A percentile compares a stretch with the other conserved stretches of the same genome.
Conservation (phyloP, 164 flowering plant genomes). For the Litsea cubeba region DNA sequence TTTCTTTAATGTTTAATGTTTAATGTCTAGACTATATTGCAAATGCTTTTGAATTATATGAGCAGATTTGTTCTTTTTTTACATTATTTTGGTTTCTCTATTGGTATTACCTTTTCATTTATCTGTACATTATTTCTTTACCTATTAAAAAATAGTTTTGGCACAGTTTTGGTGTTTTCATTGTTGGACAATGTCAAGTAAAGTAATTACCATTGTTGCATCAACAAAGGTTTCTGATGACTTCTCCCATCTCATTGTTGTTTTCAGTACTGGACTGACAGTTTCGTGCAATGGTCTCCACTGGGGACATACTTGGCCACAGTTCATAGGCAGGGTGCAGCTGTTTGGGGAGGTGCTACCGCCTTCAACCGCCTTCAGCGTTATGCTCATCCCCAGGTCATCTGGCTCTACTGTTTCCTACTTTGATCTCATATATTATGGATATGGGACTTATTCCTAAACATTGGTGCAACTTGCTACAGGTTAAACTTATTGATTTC, state of each 20-base stretch:
- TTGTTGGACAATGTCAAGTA: not conserved
- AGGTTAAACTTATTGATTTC: conserved; percentile 91
- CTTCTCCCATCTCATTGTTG: not conserved
- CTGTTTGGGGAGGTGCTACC: conserved; percentile 92
- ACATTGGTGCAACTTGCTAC: conserved; percentile 12
- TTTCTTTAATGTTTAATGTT: no score
- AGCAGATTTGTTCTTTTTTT: no score
- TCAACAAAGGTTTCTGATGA: not conserved
- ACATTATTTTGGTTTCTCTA: no score
- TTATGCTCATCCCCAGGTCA: conserved; percentile 84
- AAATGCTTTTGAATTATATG: no score
- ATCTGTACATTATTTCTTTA: no score
- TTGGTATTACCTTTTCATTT: no score
- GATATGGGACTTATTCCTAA: not conserved
- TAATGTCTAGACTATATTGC: no score
- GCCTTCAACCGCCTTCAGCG: conserved; percentile 84
- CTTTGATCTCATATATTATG: not conserved
- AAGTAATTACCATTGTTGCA: not conserved
- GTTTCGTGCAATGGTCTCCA: conserved; percentile 98
- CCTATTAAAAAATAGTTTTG: no score
- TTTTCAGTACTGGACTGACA: conserved; percentile 89
- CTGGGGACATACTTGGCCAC: conserved; percentile 93
- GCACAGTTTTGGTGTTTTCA: not conserved
- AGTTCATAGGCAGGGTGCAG: conserved; percentile 90
- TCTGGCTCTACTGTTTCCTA: not conserved